Conservation (phyloP, 2,329 filamentous ascomycete genomes). For the Bipolaris sorokiniana region DNA sequence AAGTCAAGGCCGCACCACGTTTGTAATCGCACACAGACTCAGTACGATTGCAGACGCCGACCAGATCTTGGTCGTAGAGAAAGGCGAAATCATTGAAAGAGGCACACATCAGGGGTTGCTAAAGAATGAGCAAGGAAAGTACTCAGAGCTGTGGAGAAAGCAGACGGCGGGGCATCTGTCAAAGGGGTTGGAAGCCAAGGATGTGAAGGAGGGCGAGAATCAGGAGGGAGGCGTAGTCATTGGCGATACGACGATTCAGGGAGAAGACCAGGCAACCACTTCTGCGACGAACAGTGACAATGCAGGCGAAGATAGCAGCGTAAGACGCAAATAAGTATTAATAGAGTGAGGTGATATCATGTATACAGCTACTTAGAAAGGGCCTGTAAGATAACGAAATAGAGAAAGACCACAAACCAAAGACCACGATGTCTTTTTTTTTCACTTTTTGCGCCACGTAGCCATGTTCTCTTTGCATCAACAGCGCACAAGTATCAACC, state of each 20-base stretch:
- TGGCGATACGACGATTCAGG: conserved; percentile 34
- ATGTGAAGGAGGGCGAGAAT: conserved; percentile 20
- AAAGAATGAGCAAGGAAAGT: conserved; percentile 68
- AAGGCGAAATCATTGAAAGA: conserved; percentile 76
- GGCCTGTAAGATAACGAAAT: neutral
- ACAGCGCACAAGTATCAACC: too few species aligned
- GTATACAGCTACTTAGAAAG: too few species aligned
- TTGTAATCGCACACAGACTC: conserved; percentile 77
- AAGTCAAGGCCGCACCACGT: conserved; percentile 68
- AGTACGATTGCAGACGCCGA: conserved; percentile 87
- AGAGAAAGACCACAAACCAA: too few species aligned
- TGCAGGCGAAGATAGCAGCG: neutral
- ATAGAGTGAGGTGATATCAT: neutral
- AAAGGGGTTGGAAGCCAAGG: conserved; percentile 25
- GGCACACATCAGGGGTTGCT: conserved; percentile 82
- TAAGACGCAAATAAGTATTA: conserved; percentile 5
- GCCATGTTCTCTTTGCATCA: too few species aligned
- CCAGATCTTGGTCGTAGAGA: conserved; percentile 79
- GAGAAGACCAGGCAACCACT: conserved; percentile 27
- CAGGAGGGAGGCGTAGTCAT: conserved; percentile 17
- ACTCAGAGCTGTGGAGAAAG: conserved; percentile 87
- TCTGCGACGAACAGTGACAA: conserved; percentile 22
- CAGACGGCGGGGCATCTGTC: conserved; percentile 60
- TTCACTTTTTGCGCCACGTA: too few species aligned
- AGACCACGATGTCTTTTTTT: too few species aligned